These are phyloP conservation scores for Cubamyces lactineus DNA, from an alignment of 768 basidiomycete species.

Conservation along the genomic window DNA sequence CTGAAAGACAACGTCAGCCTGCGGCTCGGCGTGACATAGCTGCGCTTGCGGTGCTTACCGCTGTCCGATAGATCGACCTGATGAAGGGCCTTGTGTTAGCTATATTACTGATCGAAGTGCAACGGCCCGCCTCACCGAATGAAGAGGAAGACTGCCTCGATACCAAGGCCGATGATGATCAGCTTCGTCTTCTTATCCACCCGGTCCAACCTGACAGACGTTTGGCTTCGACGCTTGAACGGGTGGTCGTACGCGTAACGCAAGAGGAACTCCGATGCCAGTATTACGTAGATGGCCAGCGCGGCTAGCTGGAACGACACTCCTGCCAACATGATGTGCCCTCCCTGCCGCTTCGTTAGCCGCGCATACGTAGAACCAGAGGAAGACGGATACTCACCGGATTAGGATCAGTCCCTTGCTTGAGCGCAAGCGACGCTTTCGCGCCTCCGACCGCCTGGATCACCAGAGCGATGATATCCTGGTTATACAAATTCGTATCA, in stretches of 20 bases:
- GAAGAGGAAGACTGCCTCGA: constrained; percentile 32
- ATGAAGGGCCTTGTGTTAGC: constrained; percentile 3
- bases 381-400: not conserved
- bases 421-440: constrained; percentile 28
- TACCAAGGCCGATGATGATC: constrained; percentile 28
- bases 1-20: not conserved
- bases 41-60: constrained; percentile 33
- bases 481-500: constrained; percentile 11
- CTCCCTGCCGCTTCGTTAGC: constrained; percentile 22
- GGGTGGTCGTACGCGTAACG: constrained; percentile 44
- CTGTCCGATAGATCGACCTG: constrained; percentile 52
- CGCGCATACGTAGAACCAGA: not conserved
- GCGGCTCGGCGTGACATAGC: not conserved
- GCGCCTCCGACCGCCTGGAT: constrained; percentile 45
- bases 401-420: constrained; percentile 22
- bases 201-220: not conserved
- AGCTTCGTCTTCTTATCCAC: constrained; percentile 29
- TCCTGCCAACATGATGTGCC: constrained; percentile 36
- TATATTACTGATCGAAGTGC: constrained; percentile 2
- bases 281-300: constrained; percentile 39
- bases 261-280: constrained; percentile 49
- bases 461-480: constrained; percentile 42
- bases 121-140: constrained; percentile 30
- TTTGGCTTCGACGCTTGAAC: constrained; percentile 20
- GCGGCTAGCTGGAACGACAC: constrained; percentile 29